phyloP scores from a whole-genome alignment of 2,329 filamentous ascomycete species.

The Colletotrichum plurivorum region DNA sequence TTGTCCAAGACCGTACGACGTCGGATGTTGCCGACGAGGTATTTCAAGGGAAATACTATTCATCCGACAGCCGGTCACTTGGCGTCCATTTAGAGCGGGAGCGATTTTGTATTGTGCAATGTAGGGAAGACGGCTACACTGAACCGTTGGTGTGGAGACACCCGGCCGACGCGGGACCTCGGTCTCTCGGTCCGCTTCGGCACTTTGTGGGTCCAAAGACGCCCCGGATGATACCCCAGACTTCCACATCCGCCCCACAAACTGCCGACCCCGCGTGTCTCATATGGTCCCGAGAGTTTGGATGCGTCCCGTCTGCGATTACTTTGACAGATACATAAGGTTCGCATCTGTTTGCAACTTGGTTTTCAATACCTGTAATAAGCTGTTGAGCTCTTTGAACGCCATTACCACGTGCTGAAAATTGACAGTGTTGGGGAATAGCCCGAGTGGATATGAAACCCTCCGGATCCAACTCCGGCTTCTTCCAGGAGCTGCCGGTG shows the following conservation, averaged over 20 bases:
- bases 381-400: not conserved
- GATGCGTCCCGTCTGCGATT: not conserved
- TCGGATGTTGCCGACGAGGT: conserved; percentile 5
- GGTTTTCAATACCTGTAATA: too few species aligned
- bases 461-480: conserved; percentile 63
- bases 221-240: not conserved
- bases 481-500: conserved; percentile 68
- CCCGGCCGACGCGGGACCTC: conserved; percentile 3
- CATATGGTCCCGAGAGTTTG: not conserved
- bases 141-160: too few species aligned
- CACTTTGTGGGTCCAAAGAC: conserved; percentile 9
- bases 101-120: not conserved
- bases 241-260: conserved; percentile 21
- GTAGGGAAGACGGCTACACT: too few species aligned
- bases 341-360: too few species aligned
- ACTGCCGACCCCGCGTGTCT: conserved; percentile 16
- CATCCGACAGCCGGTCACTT: not conserved
- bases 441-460: conserved; percentile 54
- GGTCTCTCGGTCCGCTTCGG: not conserved
- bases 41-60: not conserved
- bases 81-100: not conserved
- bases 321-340: not conserved
- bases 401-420: not conserved
- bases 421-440: not conserved
- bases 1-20: conserved; percentile 26